Percentiles rank a stretch among this genome's conserved stretches.
These are phyloP conservation scores for Leccinum rimulosum DNA, from an alignment of 768 basidiomycete genomes.

Conservation along the genomic window DNA sequence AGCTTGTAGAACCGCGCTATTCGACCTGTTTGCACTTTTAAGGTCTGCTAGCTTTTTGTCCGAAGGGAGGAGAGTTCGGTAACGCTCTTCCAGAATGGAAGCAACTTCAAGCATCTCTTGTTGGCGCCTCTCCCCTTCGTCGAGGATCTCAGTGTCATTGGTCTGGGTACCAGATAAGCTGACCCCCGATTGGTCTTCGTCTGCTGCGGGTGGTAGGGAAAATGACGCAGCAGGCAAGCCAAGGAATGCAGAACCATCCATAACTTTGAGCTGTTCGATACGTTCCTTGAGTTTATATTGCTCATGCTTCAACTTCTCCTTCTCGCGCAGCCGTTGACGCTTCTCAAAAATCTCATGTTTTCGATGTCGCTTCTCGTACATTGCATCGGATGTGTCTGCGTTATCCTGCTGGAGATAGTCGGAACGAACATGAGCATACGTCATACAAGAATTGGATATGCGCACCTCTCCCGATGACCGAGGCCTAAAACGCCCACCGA, in stretches of 20 bases:
- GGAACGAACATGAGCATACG: constrained; percentile 9
- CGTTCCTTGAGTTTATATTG: constrained; percentile 90
- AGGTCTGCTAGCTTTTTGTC: constrained; percentile 46
- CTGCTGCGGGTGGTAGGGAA: constrained; percentile 31
- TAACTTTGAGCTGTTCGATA: constrained; percentile 74
- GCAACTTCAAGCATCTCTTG: constrained; percentile 75
- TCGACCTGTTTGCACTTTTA: constrained; percentile 21
- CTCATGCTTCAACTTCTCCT: constrained; percentile 89
- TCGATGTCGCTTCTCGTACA: constrained; percentile 78
- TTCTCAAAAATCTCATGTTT: constrained; percentile 89
- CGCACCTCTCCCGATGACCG: constrained; percentile 70
- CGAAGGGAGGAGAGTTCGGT: constrained; percentile 69
- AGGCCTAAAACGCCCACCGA: constrained; percentile 69
- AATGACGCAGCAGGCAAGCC: constrained; percentile 58
- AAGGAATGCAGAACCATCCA: constrained; percentile 73
- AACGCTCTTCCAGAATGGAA: constrained; percentile 63
- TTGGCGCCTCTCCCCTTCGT: constrained; percentile 73
- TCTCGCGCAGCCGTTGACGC: constrained; percentile 79
- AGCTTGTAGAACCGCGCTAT: constrained; percentile 11
- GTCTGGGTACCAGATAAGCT: constrained; percentile 33
- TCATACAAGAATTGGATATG: constrained; percentile 11
- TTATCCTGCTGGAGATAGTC: constrained; percentile 38
- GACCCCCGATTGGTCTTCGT: constrained; percentile 28
- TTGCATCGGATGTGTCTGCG: constrained; percentile 74
- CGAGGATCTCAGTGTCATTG: constrained; percentile 38